These are phyloP conservation scores for Spatholobus suberectus DNA, from an alignment of 306 rosid species.

Conservation along the genomic window DNA sequence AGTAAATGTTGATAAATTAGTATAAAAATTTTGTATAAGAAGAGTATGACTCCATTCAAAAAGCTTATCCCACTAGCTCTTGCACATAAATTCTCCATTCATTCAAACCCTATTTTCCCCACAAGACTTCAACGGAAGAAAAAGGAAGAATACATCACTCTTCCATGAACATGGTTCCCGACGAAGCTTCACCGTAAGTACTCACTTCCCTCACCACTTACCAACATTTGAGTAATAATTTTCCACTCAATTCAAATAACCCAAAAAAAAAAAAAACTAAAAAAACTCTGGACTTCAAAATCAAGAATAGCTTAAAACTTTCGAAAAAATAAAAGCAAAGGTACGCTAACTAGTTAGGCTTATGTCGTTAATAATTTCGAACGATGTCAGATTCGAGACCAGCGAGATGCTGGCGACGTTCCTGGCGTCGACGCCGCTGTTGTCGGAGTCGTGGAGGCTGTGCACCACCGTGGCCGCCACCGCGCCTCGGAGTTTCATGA, in stretches of 20 bases:
- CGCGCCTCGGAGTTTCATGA: conserved; percentile 45
- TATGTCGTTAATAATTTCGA: background rate
- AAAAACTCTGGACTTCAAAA: background rate
- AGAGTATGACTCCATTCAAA: background rate
- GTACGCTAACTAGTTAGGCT: background rate
- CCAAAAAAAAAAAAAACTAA: background rate
- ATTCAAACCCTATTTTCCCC: background rate
- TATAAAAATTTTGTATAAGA: background rate
- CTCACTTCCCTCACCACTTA: conserved; percentile 18
- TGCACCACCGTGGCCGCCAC: conserved; percentile 57
- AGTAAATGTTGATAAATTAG: background rate
- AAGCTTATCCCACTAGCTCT: background rate
- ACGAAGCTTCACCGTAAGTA: conserved; percentile 61
- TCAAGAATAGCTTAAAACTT: background rate
- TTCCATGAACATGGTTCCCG: background rate
- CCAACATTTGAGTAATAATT: background rate
- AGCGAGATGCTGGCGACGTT: conserved; percentile 67
- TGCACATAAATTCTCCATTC: background rate
- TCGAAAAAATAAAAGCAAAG: background rate
- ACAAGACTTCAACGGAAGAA: background rate
- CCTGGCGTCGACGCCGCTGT: conserved; percentile 70
- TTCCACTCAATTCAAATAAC: background rate
- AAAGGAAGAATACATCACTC: background rate
- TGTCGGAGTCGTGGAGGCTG: conserved; percentile 72
- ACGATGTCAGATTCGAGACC: conserved; percentile 59